Evolutionary conservation across 2,329 filamentous ascomycete species (phyloP), one percentile per base, ranked within the genome.

Genomic region (Coniochaeta sp.): DNA sequence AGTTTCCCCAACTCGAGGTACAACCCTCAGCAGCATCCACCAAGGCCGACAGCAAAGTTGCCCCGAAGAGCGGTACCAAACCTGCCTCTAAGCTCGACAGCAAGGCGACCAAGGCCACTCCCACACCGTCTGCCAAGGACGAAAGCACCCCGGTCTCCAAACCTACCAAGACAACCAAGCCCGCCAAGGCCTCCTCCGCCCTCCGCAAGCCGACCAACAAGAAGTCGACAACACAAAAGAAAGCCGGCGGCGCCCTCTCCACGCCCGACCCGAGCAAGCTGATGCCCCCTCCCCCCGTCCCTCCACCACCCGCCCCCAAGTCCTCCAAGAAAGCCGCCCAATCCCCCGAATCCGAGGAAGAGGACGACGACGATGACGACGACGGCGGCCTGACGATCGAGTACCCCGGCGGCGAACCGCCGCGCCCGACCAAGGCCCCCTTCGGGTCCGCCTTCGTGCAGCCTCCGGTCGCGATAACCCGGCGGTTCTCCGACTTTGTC

Each of bases 1-100:
- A 88, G 68, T 87, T 90, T 69, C 79, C 85, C 11, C 90, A 90
- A 62, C 79, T 95, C 40, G 78, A 79, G 26, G 63, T 68, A 6
- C 44, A 43, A 36, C 59, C 59, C 57, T 64, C 60, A 36, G 62
- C 60, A 36, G 62, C 62, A 62, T 65, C 64, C 61, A 70, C 65
- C 69, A 68, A 60, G 38, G 4, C 31, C 43, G 64, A 66, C 9
- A 26, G 31, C 55, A 40, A 58, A 28, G 31, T 34, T n/a, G 7
- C 12, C 52, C 8, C 52, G 26, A 55, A 55, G n/a, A 36, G 6
- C 26, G 19, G n/a, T 28, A 19, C 38, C 38, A 43, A 36, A 36
- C 34, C 34, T 12, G 12, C 34, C 34, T 12, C 34, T 33, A 33
- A 11, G n/a, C n/a, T n/a, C n/a, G n/a, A n/a, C n/a, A n/a, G n/a